phyloP scores from a whole-genome alignment of 768 basidiomycete genomes.

The Cyclocybe cylindracea region DNA sequence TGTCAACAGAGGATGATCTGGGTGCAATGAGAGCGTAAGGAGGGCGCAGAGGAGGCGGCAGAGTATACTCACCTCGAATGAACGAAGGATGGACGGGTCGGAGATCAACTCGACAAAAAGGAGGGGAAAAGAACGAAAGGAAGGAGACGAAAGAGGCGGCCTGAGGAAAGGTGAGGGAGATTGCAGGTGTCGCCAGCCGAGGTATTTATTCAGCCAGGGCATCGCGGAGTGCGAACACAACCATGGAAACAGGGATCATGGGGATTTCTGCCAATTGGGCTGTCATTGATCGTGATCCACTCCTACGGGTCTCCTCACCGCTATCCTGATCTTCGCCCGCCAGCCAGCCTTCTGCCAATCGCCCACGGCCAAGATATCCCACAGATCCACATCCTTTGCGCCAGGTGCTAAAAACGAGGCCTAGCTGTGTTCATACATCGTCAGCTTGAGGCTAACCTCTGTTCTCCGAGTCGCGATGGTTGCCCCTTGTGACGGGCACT shows the following conservation, averaged over 20 bases:
- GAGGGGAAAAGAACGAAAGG: conserved; percentile 42
- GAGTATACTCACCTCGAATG: conserved; percentile 43
- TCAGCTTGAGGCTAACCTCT: background rate
- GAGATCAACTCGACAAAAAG: conserved; percentile 66
- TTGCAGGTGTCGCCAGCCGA: background rate
- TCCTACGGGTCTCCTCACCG: conserved; percentile 11
- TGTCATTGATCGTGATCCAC: conserved; percentile 18
- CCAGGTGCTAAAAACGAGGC: no score
- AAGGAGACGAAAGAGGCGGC: conserved; percentile 30
- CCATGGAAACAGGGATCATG: conserved; percentile 38
- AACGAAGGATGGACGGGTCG: conserved; percentile 59
- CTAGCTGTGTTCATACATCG: background rate
- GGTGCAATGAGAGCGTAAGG: conserved; percentile 4
- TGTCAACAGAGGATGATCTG: conserved; percentile 74
- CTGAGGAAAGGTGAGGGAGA: conserved; percentile 35
- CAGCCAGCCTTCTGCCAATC: background rate
- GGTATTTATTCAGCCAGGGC: conserved; percentile 24
- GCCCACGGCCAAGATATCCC: background rate
- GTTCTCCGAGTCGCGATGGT: background rate
- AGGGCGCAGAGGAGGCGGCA: conserved; percentile 1
- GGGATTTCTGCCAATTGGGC: conserved; percentile 8
- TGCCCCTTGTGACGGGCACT: conserved; percentile 16
- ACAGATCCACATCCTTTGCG: background rate
- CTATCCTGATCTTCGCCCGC: conserved; percentile 4
- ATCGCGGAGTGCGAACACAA: conserved; percentile 17